Evolutionary conservation across 345 rosid genomes (phyloP).

Genomic region (Corchorus capsularis): DNA sequence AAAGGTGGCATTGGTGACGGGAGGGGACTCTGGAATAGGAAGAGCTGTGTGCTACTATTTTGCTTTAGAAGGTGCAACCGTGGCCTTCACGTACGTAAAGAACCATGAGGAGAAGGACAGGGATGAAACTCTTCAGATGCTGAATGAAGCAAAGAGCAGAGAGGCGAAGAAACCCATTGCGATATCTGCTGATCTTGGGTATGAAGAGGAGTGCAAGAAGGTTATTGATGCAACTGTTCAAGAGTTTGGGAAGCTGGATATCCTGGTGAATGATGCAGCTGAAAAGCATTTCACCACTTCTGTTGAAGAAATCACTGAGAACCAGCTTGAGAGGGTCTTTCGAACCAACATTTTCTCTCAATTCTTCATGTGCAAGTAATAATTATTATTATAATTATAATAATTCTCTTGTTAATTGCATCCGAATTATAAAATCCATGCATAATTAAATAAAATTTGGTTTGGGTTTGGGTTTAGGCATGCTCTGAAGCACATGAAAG

Average conservation of each 20-base stretch:
- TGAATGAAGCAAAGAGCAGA: constrained; percentile 38
- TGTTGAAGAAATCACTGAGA: background rate
- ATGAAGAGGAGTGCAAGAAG: constrained; percentile 66
- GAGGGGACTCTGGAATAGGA: constrained; percentile 79
- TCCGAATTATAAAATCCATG: no score
- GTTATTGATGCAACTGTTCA: constrained; percentile 60
- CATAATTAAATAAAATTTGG: background rate
- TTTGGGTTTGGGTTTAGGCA: background rate
- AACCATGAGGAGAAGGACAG: constrained; percentile 67
- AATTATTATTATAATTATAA: background rate
- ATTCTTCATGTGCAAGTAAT: constrained; percentile 1
- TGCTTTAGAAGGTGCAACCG: constrained; percentile 59
- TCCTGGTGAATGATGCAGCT: constrained; percentile 33
- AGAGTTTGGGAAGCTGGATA: constrained; percentile 58
- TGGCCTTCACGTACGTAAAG: constrained; percentile 72
- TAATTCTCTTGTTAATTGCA: no score
- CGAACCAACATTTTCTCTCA: constrained; percentile 11
- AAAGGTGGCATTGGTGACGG: constrained; percentile 67
- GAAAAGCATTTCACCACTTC: background rate
- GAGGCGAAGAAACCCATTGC: constrained; percentile 63
- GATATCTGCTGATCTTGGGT: constrained; percentile 56
- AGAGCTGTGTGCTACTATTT: constrained; percentile 55
- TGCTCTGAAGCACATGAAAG: constrained; percentile 6
- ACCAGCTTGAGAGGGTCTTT: background rate
- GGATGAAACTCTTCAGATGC: constrained; percentile 44